Conservation (phyloP, 2,329 filamentous ascomycete species). For the Colletotrichum eremochloae region DNA sequence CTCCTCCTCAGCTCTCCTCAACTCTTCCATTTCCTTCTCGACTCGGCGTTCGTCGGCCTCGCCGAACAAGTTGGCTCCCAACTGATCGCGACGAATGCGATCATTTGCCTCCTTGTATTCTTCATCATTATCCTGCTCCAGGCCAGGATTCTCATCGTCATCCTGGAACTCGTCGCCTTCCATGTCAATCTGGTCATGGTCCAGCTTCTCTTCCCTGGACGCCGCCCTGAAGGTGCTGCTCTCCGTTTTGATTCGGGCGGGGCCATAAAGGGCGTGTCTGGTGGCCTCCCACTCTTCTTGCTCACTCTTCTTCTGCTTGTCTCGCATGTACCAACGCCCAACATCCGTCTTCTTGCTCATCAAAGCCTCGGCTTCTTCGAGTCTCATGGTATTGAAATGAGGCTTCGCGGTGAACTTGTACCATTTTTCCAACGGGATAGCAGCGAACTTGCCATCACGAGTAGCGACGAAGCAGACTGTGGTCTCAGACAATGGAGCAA, state of each 20-base stretch:
- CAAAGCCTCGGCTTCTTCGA: conserved; percentile 87
- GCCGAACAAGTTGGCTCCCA: conserved; percentile 88
- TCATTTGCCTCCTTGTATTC: conserved; percentile 80
- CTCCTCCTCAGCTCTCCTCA: conserved; percentile 76
- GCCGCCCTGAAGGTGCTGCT: conserved; percentile 73
- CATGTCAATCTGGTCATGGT: conserved; percentile 78
- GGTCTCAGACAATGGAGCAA: conserved; percentile 87
- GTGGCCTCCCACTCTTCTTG: conserved; percentile 74
- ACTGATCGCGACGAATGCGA: conserved; percentile 82
- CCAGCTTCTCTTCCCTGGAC: conserved; percentile 73
- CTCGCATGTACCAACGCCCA: conserved; percentile 84
- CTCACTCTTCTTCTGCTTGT: conserved; percentile 69
- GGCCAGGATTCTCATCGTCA: conserved; percentile 83
- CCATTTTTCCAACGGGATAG: conserved; percentile 96
- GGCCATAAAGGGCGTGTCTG: conserved; percentile 63
- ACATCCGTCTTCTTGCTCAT: conserved; percentile 84
- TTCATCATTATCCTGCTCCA: conserved; percentile 86
- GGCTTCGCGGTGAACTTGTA: conserved; percentile 89
- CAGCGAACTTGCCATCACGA: conserved; percentile 77
- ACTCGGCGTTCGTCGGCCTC: conserved; percentile 78
- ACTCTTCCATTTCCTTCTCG: conserved; percentile 79
- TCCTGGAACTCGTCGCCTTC: conserved; percentile 85
- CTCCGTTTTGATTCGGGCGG: conserved; percentile 76
- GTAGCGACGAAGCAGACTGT: conserved; percentile 82
- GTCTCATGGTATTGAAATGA: conserved; percentile 80